A percentile compares a stretch with the other conserved stretches of the same genome.
Evolutionary conservation across 208 protist species (phyloP).

Genomic region (Leishmania martiniquensis): DNA sequence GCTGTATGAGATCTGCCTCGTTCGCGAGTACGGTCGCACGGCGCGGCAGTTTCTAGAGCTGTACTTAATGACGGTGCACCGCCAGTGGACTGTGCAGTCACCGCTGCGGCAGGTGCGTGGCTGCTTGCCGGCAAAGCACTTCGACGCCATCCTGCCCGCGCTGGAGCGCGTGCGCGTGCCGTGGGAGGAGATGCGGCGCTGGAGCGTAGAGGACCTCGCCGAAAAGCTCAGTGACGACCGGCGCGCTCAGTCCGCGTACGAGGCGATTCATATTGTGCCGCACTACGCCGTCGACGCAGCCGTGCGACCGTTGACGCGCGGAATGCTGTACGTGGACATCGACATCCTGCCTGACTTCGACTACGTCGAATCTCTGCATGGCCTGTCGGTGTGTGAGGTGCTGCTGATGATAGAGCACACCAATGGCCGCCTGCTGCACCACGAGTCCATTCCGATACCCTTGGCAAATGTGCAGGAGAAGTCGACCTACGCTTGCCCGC

Average conservation of each 20-base stretch:
- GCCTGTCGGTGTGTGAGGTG: constrained; percentile 85
- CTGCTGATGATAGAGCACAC: constrained; percentile 97
- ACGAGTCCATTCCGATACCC: constrained; percentile 96
- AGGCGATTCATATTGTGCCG: constrained; percentile 96
- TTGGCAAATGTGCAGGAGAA: constrained; percentile 56
- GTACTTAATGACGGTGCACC: constrained; percentile 95
- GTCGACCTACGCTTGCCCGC: constrained; percentile 77
- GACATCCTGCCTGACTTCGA: constrained; percentile 97
- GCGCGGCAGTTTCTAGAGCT: constrained; percentile 91
- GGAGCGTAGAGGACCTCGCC: constrained; percentile 93
- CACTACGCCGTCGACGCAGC: constrained; percentile 91
- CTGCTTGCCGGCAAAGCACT: constrained; percentile 78
- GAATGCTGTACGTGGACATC: constrained; percentile 96
- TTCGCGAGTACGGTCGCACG: constrained; percentile 96
- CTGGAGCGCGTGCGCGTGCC: constrained; percentile 96
- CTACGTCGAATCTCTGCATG: constrained; percentile 94
- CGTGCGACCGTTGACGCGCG: constrained; percentile 96
- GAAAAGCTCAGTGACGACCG: constrained; percentile 91
- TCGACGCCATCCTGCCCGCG: constrained; percentile 88
- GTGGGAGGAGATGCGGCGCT: constrained; percentile 96
- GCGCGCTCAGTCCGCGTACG: constrained; percentile 85
- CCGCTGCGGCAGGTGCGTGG: constrained; percentile 91
- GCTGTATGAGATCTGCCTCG: constrained; percentile 96
- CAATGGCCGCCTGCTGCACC: constrained; percentile 97
- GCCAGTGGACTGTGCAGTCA: constrained; percentile 97